phyloP scores from a whole-genome alignment of 2,329 filamentous ascomycete species.

The Parastagonospora avenae region DNA sequence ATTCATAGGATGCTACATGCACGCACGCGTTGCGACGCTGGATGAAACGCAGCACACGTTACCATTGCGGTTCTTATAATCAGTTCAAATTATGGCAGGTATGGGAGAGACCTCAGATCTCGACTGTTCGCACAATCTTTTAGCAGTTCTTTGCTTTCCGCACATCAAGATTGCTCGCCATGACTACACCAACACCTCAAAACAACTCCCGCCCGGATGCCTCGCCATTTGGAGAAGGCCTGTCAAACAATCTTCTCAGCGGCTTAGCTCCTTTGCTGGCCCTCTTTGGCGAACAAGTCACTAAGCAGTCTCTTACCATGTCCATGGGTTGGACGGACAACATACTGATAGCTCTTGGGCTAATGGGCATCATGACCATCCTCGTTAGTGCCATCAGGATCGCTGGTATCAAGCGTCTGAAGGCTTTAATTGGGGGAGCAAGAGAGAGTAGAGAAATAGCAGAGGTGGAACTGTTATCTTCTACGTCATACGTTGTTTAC shows the following conservation, averaged over 20 bases:
- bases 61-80: no score
- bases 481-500: conserved; percentile 37
- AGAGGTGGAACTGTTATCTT: conserved; percentile 51
- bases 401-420: conserved; percentile 32
- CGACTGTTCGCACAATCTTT: no score
- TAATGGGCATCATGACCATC: conserved; percentile 50
- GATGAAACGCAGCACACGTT: no score
- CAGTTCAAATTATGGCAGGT: no score
- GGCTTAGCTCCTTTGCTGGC: conserved; percentile 36
- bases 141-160: no score
- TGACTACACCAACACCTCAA: no score
- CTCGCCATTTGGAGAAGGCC: conserved; percentile 28
- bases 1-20: no score
- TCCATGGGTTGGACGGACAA: conserved; percentile 28
- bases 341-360: conserved; percentile 44
- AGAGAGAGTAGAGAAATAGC: conserved; percentile 41
- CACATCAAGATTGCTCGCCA: no score
- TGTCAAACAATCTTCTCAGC: conserved; percentile 48
- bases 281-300: conserved; percentile 39
- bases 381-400: conserved; percentile 41
- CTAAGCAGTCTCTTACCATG: conserved; percentile 42
- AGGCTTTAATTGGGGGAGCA: conserved; percentile 49
- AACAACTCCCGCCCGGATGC: no score
- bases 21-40: no score
- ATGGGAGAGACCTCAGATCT: no score